Conservation (phyloP, 2,329 filamentous ascomycete genomes). For the Aspergillus pseudoterreus region DNA sequence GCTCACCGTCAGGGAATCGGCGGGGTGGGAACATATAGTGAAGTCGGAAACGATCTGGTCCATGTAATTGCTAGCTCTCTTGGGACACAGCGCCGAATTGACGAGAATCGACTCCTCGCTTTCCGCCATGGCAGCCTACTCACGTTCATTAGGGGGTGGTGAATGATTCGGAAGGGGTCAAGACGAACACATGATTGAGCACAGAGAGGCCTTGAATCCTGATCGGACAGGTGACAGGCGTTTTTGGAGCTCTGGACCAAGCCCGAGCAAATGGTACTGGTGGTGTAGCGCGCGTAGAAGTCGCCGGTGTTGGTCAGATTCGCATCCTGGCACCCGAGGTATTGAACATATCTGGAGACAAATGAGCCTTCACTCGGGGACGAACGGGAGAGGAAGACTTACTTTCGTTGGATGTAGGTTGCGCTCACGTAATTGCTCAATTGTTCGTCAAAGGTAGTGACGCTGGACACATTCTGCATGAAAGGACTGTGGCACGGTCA, state of each 20-base stretch:
- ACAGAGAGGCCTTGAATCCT: slow-evolving; percentile 71
- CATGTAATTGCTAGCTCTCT: slow-evolving; percentile 61
- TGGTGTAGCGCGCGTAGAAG: slow-evolving; percentile 91
- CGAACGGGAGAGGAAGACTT: slow-evolving; percentile 29
- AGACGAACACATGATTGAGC: slow-evolving; percentile 77
- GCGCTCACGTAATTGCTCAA: slow-evolving; percentile 70
- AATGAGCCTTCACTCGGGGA: not conserved
- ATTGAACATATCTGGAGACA: slow-evolving; percentile 65
- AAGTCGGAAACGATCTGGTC: slow-evolving; percentile 88
- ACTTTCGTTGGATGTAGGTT: slow-evolving; percentile 76
- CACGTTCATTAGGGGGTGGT: slow-evolving; percentile 9
- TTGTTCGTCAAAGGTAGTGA: slow-evolving; percentile 70
- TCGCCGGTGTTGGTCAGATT: slow-evolving; percentile 73
- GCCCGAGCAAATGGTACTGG: slow-evolving; percentile 85
- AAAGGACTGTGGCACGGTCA: slow-evolving; percentile 64
- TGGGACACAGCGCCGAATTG: slow-evolving; percentile 68
- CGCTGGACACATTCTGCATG: slow-evolving; percentile 73
- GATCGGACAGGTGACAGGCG: slow-evolving; percentile 63
- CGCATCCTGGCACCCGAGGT: slow-evolving; percentile 76
- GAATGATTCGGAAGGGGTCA: slow-evolving; percentile 1
- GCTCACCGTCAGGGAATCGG: slow-evolving; percentile 67
- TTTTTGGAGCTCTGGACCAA: slow-evolving; percentile 84
- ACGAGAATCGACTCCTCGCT: slow-evolving; percentile 83
- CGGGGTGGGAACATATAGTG: slow-evolving; percentile 78
- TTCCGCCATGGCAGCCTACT: slow-evolving; percentile 74